These are phyloP conservation scores for Allomyces arbusculus DNA, from an alignment of 192 early-diverging fungal species.

Conservation along the genomic window DNA sequence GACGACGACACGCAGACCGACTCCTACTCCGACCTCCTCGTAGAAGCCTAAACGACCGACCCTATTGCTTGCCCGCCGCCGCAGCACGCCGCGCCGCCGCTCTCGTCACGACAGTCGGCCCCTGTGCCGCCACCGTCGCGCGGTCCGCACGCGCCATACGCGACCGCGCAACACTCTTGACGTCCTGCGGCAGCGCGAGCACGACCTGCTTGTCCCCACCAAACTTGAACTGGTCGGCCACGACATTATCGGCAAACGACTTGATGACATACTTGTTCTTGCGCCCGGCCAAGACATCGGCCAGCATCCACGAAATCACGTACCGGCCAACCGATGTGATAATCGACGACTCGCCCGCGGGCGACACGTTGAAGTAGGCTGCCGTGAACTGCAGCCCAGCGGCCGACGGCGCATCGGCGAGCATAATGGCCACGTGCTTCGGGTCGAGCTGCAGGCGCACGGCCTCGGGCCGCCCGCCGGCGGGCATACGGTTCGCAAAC, in stretches of 20 bases:
- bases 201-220: slow-evolving; percentile 66
- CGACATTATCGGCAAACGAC: slow-evolving; percentile 57
- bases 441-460: slow-evolving; percentile 61
- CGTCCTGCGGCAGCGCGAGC: slow-evolving; percentile 57
- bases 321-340: slow-evolving; percentile 77
- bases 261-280: slow-evolving; percentile 73
- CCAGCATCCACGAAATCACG: slow-evolving; percentile 83
- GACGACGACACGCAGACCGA: too few species aligned
- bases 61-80: too few species aligned
- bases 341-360: slow-evolving; percentile 55
- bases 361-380: slow-evolving; percentile 69
- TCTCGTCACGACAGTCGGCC: too few species aligned
- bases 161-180: slow-evolving; percentile 34
- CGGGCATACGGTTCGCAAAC: slow-evolving; percentile 45
- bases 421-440: slow-evolving; percentile 71
- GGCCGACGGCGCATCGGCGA: slow-evolving; percentile 3
- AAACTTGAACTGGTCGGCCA: slow-evolving; percentile 80
- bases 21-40: too few species aligned
- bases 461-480: slow-evolving; percentile 40
- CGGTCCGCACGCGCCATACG: neutral
- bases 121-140: too few species aligned
- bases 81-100: too few species aligned
- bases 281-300: slow-evolving; percentile 52
- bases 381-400: slow-evolving; percentile 53
- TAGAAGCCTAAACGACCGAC: too few species aligned